Evolutionary conservation across 2,329 filamentous ascomycete species (phyloP).

Genomic region (Sporothrix brunneoviolacea): DNA sequence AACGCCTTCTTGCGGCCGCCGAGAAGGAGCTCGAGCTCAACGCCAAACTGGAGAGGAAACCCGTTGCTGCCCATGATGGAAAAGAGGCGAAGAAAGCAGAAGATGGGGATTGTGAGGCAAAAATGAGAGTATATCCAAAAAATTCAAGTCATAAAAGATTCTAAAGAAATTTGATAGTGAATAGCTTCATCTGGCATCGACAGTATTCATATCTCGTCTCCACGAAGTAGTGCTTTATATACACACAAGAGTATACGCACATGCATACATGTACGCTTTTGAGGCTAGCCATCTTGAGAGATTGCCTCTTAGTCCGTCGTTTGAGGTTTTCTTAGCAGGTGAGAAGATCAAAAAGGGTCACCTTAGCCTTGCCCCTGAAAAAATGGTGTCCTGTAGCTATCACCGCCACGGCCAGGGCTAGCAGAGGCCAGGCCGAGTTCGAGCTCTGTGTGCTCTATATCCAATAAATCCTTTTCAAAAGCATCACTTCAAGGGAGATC

Average conservation of each 20-base stretch:
- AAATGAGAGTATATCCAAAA: too few relatives aligned
- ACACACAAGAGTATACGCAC: background rate
- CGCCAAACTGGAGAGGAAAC: slow-evolving; percentile 25
- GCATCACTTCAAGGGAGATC: background rate
- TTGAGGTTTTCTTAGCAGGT: slow-evolving; percentile 9
- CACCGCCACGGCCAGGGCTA: too few relatives aligned
- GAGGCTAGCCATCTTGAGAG: slow-evolving; percentile 12
- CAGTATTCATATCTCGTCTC: background rate
- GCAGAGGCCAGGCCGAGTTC: too few relatives aligned
- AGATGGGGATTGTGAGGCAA: background rate
- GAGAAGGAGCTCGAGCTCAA: slow-evolving; percentile 34
- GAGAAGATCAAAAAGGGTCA: background rate
- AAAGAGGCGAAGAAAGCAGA: background rate
- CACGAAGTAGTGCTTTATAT: background rate
- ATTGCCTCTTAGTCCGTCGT: slow-evolving; percentile 10
- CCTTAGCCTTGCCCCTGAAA: too few relatives aligned
- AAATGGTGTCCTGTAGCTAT: too few relatives aligned
- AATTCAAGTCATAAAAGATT: too few relatives aligned
- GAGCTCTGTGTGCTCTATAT: too few relatives aligned
- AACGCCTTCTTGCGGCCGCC: slow-evolving; percentile 26
- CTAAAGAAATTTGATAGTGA: too few relatives aligned
- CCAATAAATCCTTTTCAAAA: too few relatives aligned
- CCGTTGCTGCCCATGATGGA: slow-evolving; percentile 1
- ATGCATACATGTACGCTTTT: too few relatives aligned
- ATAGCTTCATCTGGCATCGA: too few relatives aligned